Percentiles rank a stretch among this genome's conserved stretches.
phyloP scores from a whole-genome alignment of 2,329 filamentous ascomycete genomes.

The Ophiocordyceps camponoti-leonardi region DNA sequence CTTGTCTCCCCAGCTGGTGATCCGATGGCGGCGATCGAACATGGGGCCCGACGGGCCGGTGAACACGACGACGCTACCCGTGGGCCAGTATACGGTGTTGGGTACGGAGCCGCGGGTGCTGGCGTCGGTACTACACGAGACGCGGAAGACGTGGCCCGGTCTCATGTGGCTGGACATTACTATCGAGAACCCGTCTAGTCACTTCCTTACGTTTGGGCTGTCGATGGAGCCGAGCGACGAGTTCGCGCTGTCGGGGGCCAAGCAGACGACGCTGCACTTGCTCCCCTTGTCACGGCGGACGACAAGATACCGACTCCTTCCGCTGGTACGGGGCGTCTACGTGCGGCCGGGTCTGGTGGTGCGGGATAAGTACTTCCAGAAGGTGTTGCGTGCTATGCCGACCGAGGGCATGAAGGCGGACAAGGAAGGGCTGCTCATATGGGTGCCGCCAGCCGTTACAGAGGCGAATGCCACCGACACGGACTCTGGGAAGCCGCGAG shows the following conservation, averaged over 20 bases:
- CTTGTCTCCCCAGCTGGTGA: slow-evolving; percentile 56
- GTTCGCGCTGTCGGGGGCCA: slow-evolving; percentile 85
- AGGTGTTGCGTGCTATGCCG: slow-evolving; percentile 64
- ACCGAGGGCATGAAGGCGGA: slow-evolving; percentile 54
- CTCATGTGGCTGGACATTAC: slow-evolving; percentile 37
- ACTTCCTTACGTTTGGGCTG: slow-evolving; percentile 86
- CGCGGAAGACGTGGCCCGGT: slow-evolving; percentile 11
- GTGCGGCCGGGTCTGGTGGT: slow-evolving; percentile 59
- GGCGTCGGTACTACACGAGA: slow-evolving; percentile 30
- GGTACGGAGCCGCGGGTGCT: slow-evolving; percentile 78
- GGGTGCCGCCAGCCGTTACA: slow-evolving; percentile 27
- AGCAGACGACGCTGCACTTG: slow-evolving; percentile 62
- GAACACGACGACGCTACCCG: slow-evolving; percentile 53
- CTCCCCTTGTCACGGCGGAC: slow-evolving; percentile 64
- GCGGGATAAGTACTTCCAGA: slow-evolving; percentile 84
- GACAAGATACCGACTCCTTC: slow-evolving; percentile 58
- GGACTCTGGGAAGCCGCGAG: slow-evolving; percentile 1
- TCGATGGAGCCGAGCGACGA: slow-evolving; percentile 83
- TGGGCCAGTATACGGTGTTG: slow-evolving; percentile 67
- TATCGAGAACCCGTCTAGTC: slow-evolving; percentile 85
- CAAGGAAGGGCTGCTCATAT: slow-evolving; percentile 46
- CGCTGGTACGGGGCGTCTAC: slow-evolving; percentile 48
- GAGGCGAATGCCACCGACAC: background rate
- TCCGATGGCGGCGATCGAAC: slow-evolving; percentile 55
- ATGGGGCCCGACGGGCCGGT: slow-evolving; percentile 12